phyloP scores from a whole-genome alignment of 2,329 filamentous ascomycete species.

The Paecilomyces formosus region DNA sequence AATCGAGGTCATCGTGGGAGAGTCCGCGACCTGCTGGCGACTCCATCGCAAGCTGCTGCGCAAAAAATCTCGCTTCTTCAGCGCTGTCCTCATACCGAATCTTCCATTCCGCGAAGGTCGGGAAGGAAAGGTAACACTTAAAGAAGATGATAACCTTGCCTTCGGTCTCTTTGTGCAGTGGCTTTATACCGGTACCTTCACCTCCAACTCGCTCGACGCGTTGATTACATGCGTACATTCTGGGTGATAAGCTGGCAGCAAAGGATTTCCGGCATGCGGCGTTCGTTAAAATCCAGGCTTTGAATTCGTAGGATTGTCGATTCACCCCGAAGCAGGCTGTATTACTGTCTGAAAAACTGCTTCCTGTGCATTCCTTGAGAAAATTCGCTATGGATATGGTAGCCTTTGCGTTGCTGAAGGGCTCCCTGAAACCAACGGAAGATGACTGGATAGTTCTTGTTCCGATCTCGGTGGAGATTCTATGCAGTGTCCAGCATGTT shows the following conservation, averaged over 20 bases:
- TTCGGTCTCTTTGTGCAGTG: slow-evolving; percentile 9
- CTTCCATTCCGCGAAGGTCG: slow-evolving; percentile 3
- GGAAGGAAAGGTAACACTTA: slow-evolving; percentile 3
- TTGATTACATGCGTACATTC: slow-evolving; percentile 4
- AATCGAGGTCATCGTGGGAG: slow-evolving; percentile 7
- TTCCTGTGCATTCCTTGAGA: slow-evolving; percentile 3
- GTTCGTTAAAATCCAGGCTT: slow-evolving; percentile 4
- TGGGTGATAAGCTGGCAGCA: slow-evolving; percentile 5
- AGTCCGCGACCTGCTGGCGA: background rate
- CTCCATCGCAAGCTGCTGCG: slow-evolving; percentile 7
- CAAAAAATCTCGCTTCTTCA: slow-evolving; percentile 2
- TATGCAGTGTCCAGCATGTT: background rate
- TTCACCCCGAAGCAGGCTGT: slow-evolving; percentile 5
- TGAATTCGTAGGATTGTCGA: background rate
- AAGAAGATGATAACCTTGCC: slow-evolving; percentile 2
- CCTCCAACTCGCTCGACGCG: background rate
- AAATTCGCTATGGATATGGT: slow-evolving; percentile 6
- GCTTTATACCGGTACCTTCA: slow-evolving; percentile 5
- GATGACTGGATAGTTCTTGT: slow-evolving; percentile 2
- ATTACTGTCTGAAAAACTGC: slow-evolving; percentile 3
- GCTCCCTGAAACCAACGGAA: background rate
- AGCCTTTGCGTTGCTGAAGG: slow-evolving; percentile 2
- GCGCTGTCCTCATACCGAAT: background rate
- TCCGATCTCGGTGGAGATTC: slow-evolving; percentile 3
- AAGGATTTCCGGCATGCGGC: background rate